Evolutionary conservation across 2,329 filamentous ascomycete species (phyloP).

Genomic region (Fusarium sp.): DNA sequence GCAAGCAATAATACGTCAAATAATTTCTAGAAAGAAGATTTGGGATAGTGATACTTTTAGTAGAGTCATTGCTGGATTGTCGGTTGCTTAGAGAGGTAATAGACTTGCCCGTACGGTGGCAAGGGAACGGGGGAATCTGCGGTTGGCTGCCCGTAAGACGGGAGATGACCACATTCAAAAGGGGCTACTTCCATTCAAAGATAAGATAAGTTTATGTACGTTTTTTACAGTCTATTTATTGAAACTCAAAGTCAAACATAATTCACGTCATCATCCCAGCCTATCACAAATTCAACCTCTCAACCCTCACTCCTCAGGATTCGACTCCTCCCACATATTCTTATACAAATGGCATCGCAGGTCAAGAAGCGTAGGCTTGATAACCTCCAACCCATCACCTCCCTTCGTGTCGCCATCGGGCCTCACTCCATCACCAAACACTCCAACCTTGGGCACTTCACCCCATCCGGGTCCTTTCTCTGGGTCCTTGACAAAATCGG

Average conservation of each 20-base stretch:
- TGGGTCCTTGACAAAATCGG: slow-evolving; percentile 46
- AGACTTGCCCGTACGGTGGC: background rate
- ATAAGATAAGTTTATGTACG: background rate
- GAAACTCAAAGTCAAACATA: background rate
- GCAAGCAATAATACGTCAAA: background rate
- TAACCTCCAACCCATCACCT: slow-evolving; percentile 3
- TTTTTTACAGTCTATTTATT: background rate
- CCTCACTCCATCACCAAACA: slow-evolving; percentile 42
- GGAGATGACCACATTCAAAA: background rate
- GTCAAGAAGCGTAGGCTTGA: slow-evolving; percentile 12
- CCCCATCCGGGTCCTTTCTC: slow-evolving; percentile 42
- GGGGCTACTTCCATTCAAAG: background rate
- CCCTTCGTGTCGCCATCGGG: slow-evolving; percentile 9
- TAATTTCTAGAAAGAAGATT: background rate
- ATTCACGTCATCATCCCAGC: background rate
- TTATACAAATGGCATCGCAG: slow-evolving; percentile 18
- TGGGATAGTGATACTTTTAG: accelerated
- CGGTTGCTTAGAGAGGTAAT: background rate
- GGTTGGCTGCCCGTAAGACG: background rate
- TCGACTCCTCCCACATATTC: background rate
- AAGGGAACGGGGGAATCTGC: background rate
- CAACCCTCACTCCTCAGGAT: background rate
- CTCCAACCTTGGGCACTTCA: slow-evolving; percentile 33
- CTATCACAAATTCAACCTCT: background rate
- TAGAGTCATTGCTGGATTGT: background rate